A percentile compares a stretch with the other conserved stretches of the same genome.
phyloP scores from a whole-genome alignment of 768 basidiomycete species.

The Tylopilus cervinicoccineus region DNA sequence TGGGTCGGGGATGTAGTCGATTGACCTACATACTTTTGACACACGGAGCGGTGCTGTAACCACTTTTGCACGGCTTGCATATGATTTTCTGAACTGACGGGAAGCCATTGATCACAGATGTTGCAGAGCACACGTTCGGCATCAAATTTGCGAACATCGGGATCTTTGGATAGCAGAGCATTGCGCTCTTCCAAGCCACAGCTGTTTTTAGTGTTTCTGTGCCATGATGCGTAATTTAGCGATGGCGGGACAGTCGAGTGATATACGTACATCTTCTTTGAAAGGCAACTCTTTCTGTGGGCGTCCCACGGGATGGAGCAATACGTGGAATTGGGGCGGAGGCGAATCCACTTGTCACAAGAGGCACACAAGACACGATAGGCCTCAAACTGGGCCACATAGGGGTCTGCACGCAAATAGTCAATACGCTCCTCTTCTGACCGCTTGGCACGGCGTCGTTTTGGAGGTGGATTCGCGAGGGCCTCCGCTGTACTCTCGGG shows the following conservation, averaged over 20 bases:
- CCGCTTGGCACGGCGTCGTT: slow-evolving; percentile 70
- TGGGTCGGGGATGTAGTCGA: slow-evolving; percentile 9
- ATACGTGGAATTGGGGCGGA: slow-evolving; percentile 83
- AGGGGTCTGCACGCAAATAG: slow-evolving; percentile 64
- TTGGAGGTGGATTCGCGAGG: slow-evolving; percentile 47
- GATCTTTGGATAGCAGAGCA: slow-evolving; percentile 56
- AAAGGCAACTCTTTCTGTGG: slow-evolving; percentile 76
- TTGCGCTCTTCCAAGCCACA: slow-evolving; percentile 61
- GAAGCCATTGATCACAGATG: slow-evolving; percentile 66
- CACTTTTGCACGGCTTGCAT: slow-evolving; percentile 59
- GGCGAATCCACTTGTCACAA: slow-evolving; percentile 82
- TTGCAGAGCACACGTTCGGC: slow-evolving; percentile 68
- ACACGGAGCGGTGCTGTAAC: slow-evolving; percentile 57
- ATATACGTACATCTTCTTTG: slow-evolving; percentile 63
- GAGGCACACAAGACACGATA: slow-evolving; percentile 75
- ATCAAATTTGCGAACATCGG: slow-evolving; percentile 72
- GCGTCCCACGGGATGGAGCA: slow-evolving; percentile 90
- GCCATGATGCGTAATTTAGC: slow-evolving; percentile 6
- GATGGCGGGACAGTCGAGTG: slow-evolving; percentile 2
- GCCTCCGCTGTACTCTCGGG: slow-evolving; percentile 40
- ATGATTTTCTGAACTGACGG: slow-evolving; percentile 57
- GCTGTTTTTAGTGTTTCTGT: slow-evolving; percentile 43
- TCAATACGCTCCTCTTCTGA: slow-evolving; percentile 76
- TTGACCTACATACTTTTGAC: slow-evolving; percentile 36
- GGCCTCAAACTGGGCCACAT: slow-evolving; percentile 77